Percentiles rank a stretch among this genome's conserved stretches.
Evolutionary conservation across 2,329 filamentous ascomycete species (phyloP).

Genomic region (Gnomoniopsis sp.): DNA sequence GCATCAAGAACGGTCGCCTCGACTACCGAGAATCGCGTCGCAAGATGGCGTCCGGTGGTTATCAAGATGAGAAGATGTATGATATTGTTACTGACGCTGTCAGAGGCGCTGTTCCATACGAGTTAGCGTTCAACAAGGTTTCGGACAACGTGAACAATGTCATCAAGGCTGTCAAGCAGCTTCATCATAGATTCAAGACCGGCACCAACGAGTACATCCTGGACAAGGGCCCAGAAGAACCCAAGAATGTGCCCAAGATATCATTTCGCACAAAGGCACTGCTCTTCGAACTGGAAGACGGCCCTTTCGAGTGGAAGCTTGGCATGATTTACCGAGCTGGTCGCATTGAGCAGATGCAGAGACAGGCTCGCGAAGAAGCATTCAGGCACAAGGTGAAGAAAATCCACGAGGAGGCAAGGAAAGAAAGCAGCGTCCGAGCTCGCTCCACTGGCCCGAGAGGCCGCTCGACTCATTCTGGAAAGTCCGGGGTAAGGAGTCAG

Average conservation of each 20-base stretch:
- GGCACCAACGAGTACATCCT: slow-evolving; percentile 85
- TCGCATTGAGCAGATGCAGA: slow-evolving; percentile 82
- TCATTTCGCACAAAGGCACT: slow-evolving; percentile 78
- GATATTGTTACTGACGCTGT: slow-evolving; percentile 85
- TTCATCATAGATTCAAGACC: slow-evolving; percentile 90
- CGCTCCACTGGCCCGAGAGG: slow-evolving; percentile 48
- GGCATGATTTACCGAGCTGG: slow-evolving; percentile 91
- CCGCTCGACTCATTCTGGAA: slow-evolving; percentile 27
- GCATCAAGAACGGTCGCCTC: slow-evolving; percentile 74
- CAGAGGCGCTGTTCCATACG: slow-evolving; percentile 83
- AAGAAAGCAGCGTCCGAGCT: slow-evolving; percentile 51
- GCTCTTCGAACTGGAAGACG: slow-evolving; percentile 91
- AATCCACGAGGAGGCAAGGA: slow-evolving; percentile 63
- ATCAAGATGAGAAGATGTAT: slow-evolving; percentile 74
- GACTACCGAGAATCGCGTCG: slow-evolving; percentile 76
- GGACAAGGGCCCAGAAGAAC: slow-evolving; percentile 77
- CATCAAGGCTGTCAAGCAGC: slow-evolving; percentile 79
- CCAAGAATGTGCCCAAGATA: slow-evolving; percentile 82
- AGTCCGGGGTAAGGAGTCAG: slow-evolving; percentile 47
- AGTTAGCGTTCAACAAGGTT: slow-evolving; percentile 82
- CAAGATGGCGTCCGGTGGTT: slow-evolving; percentile 56
- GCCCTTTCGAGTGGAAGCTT: slow-evolving; percentile 95
- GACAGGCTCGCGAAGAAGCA: slow-evolving; percentile 84
- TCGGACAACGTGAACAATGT: slow-evolving; percentile 93
- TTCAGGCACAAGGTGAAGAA: slow-evolving; percentile 85